Evolutionary conservation across 345 rosid species (phyloP), one percentile per base, ranked within the genome.

Genomic region (Moricandia moricandioides): DNA sequence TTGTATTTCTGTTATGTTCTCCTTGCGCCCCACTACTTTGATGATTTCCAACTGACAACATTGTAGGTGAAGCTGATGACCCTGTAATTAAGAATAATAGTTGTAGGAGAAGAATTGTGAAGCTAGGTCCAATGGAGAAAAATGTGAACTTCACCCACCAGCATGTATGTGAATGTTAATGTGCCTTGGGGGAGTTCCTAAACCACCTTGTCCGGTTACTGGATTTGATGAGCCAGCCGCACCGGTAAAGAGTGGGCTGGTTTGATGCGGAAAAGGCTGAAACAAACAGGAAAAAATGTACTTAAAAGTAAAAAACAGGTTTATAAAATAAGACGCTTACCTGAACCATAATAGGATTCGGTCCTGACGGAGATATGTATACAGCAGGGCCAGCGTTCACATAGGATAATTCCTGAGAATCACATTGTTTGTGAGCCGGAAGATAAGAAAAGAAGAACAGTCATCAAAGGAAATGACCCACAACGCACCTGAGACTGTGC

Each of bases 261-360:
- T 81, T 87, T 95, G 98, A 62, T 88, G 82, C 72, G 98, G 94
- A 76, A 88, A 95, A 35, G 98, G 99, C 99, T 95, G 91, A 70
- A 80, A 83, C 80, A 31, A 43, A 47, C 71, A 59, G 62, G 47
- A 14, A 35, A 10, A 49, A 55, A 74, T 54, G 16, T 61, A 62
- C 31, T 70, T 4, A 45, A 45, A 47, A 31, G 17, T 62, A 40
- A 33, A 34, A 24, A 55, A 6, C 31, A 39, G 5, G 17, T 62
- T 47, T 60, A 54, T 33, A 61, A 60, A 11, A 64, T 24, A 39
- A 26, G 49, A 59, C 71, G 72, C 87, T 65, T 29, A 92, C 98
- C 98, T 95, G 98, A 68, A 86, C 97, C 99, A 95, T 95, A 59
- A 92, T 87, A 27, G 98, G 97, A 85, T 90, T 95, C 6, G 99